These are phyloP conservation scores for Desmodesmus armatus DNA, from an alignment of 139 green algal genomes.

Conservation along the genomic window DNA sequence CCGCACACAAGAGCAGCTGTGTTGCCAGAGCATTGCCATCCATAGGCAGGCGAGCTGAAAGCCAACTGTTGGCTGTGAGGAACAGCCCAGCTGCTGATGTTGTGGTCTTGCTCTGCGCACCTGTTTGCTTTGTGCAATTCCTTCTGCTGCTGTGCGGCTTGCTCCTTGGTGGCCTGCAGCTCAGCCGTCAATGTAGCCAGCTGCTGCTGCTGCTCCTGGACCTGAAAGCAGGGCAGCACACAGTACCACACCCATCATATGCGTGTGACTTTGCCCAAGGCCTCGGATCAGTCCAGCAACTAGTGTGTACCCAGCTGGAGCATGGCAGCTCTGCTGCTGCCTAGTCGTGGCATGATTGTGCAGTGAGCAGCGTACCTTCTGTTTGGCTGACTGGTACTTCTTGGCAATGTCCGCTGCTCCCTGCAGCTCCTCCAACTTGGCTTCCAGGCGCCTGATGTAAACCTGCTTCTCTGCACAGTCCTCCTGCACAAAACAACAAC, in stretches of 20 bases:
- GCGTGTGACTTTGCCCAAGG: neutral
- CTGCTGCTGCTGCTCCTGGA: slow-evolving; percentile 18
- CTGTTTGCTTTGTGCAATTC: slow-evolving; percentile 18
- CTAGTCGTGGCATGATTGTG: neutral
- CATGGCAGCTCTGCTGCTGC: neutral
- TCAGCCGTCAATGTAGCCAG: slow-evolving; percentile 18
- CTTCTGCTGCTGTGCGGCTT: slow-evolving; percentile 6
- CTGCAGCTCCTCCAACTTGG: slow-evolving; percentile 26
- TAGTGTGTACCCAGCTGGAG: neutral
- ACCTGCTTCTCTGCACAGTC: slow-evolving; percentile 24
- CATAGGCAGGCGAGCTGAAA: neutral
- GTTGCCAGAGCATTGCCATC: too few species aligned
- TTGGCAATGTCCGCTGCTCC: neutral
- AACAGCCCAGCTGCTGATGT: neutral
- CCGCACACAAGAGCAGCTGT: neutral
- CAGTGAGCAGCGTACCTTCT: neutral
- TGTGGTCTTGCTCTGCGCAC: neutral
- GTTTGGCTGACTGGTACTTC: slow-evolving; percentile 13
- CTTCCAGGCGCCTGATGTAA: slow-evolving; percentile 8
- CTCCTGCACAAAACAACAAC: too few species aligned
- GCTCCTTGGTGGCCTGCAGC: neutral
- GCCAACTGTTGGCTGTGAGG: neutral
- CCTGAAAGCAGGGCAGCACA: slow-evolving; percentile 23
- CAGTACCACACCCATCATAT: neutral
- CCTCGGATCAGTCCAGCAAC: neutral